phyloP scores from a whole-genome alignment of 225 moss, liverwort and hornwort species.

The Bryoerythrophyllum caledonicum region DNA sequence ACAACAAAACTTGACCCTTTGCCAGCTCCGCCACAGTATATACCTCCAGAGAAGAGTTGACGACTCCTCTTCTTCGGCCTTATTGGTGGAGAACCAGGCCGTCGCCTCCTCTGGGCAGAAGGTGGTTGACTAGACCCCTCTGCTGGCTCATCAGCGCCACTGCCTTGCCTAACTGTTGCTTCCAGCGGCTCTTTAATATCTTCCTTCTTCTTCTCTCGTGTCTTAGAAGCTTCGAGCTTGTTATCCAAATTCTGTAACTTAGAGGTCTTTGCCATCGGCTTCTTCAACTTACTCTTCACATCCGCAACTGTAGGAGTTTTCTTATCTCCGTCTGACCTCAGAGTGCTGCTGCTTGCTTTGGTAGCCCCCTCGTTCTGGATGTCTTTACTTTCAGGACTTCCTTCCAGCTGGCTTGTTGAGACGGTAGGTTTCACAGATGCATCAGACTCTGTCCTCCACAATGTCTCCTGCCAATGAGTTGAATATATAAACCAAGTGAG shows the following conservation, averaged over 20 bases:
- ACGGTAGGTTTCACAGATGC: constrained; percentile 73
- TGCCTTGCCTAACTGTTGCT: constrained; percentile 47
- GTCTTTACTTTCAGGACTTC: constrained; percentile 80
- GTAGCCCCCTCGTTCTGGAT: constrained; percentile 56
- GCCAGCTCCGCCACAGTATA: constrained; percentile 8
- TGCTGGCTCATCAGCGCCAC: constrained; percentile 53
- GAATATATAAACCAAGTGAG: constrained; percentile 11
- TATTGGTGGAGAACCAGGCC: constrained; percentile 50
- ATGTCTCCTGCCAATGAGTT: constrained; percentile 56
- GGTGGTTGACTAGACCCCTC: constrained; percentile 51
- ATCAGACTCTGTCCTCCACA: constrained; percentile 74
- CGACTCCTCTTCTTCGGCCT: constrained; percentile 94
- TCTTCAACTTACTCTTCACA: constrained; percentile 63
- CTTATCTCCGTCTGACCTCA: constrained; percentile 44
- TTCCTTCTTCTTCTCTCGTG: constrained; percentile 52
- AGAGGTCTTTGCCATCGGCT: constrained; percentile 53
- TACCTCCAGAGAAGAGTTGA: constrained; percentile 96
- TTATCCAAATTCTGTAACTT: constrained; percentile 54
- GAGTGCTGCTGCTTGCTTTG: constrained; percentile 66
- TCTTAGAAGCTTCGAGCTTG: constrained; percentile 49
- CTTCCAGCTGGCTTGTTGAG: constrained; percentile 64
- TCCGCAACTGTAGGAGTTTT: constrained; percentile 56
- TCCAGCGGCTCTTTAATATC: constrained; percentile 57
- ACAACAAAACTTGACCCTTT: constrained; percentile 8
- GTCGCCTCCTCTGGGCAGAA: constrained; percentile 68